Percentiles rank a stretch among this genome's conserved stretches.
These are phyloP conservation scores for Candida endomychidarum DNA, from an alignment of 805 yeast species.

Conservation along the genomic window DNA sequence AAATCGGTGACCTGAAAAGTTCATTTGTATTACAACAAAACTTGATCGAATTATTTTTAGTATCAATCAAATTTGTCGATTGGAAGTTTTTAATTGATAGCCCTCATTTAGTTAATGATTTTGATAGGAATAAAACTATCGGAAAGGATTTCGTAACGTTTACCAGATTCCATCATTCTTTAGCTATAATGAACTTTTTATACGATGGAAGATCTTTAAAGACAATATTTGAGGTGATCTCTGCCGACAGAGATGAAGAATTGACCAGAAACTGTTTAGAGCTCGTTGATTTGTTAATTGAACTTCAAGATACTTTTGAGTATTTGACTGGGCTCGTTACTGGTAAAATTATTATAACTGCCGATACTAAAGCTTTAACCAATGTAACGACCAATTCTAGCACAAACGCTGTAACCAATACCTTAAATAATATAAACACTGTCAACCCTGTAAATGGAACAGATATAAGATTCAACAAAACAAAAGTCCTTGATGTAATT, in stretches of 20 bases:
- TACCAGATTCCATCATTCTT: slow-evolving; percentile 69
- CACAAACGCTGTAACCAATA: not conserved
- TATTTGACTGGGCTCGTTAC: not conserved
- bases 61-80: slow-evolving; percentile 34
- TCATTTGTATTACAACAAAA: slow-evolving; percentile 50
- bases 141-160: slow-evolving; percentile 21
- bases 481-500: slow-evolving; percentile 70
- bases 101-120: slow-evolving; percentile 4
- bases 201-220: slow-evolving; percentile 59
- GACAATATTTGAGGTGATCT: slow-evolving; percentile 55
- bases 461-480: slow-evolving; percentile 8
- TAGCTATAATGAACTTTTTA: slow-evolving; percentile 59
- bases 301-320: slow-evolving; percentile 44
- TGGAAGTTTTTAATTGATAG: slow-evolving; percentile 47
- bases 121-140: slow-evolving; percentile 2
- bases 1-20: slow-evolving; percentile 33
- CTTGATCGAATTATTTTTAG: slow-evolving; percentile 52
- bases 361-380: not conserved
- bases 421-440: not conserved
- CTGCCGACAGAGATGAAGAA: slow-evolving; percentile 55
- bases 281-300: slow-evolving; percentile 35
- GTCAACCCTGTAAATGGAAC: not conserved
- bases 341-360: not conserved
- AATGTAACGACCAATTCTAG: not conserved
- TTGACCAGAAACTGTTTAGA: slow-evolving; percentile 24